Conservation (phyloP, 192 early-diverging fungal genomes). For the Umbelopsis sp. region DNA sequence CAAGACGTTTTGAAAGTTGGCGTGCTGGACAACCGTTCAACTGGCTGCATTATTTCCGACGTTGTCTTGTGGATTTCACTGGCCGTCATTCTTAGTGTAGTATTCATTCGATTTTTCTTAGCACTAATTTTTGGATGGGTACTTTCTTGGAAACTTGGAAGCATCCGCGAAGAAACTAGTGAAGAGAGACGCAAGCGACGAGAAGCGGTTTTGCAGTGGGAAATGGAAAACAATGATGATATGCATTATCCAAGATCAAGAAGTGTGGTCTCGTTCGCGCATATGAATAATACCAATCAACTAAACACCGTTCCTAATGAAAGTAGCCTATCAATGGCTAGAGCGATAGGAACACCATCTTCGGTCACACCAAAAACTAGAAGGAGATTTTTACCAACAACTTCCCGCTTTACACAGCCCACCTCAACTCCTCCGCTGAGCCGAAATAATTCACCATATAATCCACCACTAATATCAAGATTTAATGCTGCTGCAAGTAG, state of each 20-base stretch:
- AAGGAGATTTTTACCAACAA: conserved; percentile 46
- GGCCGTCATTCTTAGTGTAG: conserved; percentile 67
- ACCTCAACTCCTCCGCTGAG: neutral
- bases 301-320: neutral
- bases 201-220: conserved; percentile 46
- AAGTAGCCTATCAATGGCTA: neutral
- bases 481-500: neutral
- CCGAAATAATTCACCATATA: neutral
- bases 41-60: conserved; percentile 83
- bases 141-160: conserved; percentile 75
- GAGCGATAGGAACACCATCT: conserved; percentile 7
- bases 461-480: neutral
- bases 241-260: conserved; percentile 57
- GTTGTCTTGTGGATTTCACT: conserved; percentile 82
- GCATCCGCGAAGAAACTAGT: conserved; percentile 66
- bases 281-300: neutral
- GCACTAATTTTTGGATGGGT: conserved; percentile 85
- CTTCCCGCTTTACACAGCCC: conserved; percentile 41
- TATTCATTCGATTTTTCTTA: conserved; percentile 72
- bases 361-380: conserved; percentile 52
- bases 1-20: conserved; percentile 81
- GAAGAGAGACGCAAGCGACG: conserved; percentile 47
- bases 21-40: conserved; percentile 71
- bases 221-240: conserved; percentile 42
- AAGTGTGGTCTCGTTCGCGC: conserved; percentile 49